Base-by-base conservation (phyloP, 1,284 basidiomycete species). In the Cryptococcus wingfieldii region DNA sequence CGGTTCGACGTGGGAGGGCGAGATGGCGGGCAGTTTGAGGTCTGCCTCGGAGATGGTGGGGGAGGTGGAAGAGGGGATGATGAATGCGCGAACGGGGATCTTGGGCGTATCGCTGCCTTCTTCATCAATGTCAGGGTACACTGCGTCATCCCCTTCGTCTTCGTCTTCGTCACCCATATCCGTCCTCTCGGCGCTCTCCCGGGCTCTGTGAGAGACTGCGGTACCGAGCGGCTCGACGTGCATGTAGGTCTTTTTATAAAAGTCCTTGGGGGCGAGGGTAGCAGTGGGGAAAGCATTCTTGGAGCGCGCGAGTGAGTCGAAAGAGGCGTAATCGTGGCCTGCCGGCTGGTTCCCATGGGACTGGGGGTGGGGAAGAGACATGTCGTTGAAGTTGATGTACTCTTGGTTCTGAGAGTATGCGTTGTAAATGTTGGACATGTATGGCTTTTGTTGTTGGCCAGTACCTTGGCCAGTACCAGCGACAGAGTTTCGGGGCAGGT, bases 191-290 rank as follows among this genome's bases (percentile, higher is more conserved):
- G 61, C 58, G 19, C 50, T 54, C 34, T 61, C 56, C 31, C 45
- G 50, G 3, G 49, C 52, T 19, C 61, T 52, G 28, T 43, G 47
- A 10, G 67, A 66, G 8, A 70, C 59, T 7, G 72, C 66, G 9
- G 74, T 69, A 39, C 72, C 74, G 9, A 74, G 68, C 0, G 74
- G 73, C 16, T 70, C 67, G 34, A 77, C 69, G 55, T 76, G 70
- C 28, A 73, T 54, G 55, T 72, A 75, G 3, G 69, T 71, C 63
- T 72, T 74, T 60, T 72, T 71, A 68, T 74, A 71, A 52, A 71
- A 75, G 55, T 73, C 69, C 23, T 65, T 64, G 2, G 65, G 66
- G 2, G 67, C 69, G 41, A 71, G 60, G 2, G 66, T 70, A 34
- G 71, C 68, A 0, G 64, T 49, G 2, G 64, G 64, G 6, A 67